phyloP scores from a whole-genome alignment of 805 yeast genomes.

The Blastobotrys terrestris region DNA sequence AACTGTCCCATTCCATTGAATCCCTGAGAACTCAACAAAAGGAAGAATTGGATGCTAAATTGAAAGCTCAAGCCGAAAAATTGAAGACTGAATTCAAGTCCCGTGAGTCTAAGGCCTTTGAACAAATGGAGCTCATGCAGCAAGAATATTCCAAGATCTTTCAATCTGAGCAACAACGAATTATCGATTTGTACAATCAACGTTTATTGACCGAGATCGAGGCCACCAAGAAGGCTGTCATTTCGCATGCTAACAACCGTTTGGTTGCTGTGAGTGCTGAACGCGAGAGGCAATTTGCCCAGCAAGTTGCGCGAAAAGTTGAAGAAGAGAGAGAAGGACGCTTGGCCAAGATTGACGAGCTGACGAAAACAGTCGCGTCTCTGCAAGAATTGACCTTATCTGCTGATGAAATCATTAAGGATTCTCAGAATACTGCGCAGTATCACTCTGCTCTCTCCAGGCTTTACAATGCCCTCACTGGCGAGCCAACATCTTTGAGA shows the following conservation, averaged over 20 bases:
- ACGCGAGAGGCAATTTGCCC: constrained; percentile 61
- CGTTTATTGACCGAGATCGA: constrained; percentile 59
- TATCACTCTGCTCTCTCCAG: constrained; percentile 41
- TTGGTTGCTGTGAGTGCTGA: constrained; percentile 60
- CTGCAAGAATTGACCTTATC: constrained; percentile 39
- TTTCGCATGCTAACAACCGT: constrained; percentile 68
- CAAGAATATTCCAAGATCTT: constrained; percentile 54
- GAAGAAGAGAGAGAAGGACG: constrained; percentile 76
- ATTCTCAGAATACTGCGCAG: constrained; percentile 36
- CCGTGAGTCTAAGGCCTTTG: constrained; percentile 23
- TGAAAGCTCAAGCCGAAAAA: constrained; percentile 30
- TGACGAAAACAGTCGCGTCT: constrained; percentile 51
- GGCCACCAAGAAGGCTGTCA: constrained; percentile 57
- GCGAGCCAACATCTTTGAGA: constrained; percentile 34
- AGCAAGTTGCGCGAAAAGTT: constrained; percentile 50
- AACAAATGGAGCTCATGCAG: constrained; percentile 40
- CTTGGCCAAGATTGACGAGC: constrained; percentile 57
- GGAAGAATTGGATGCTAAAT: constrained; percentile 19
- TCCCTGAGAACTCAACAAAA: constrained; percentile 16
- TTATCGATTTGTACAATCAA: constrained; percentile 53
- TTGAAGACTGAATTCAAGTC: constrained; percentile 23
- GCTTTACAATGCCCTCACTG: constrained; percentile 38
- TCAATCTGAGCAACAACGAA: constrained; percentile 51
- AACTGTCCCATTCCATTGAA: constrained; percentile 19
- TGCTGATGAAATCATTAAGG: constrained; percentile 34